Base-by-base conservation (phyloP, 805 yeast genomes). In the Saccharomycopsis malanga region DNA sequence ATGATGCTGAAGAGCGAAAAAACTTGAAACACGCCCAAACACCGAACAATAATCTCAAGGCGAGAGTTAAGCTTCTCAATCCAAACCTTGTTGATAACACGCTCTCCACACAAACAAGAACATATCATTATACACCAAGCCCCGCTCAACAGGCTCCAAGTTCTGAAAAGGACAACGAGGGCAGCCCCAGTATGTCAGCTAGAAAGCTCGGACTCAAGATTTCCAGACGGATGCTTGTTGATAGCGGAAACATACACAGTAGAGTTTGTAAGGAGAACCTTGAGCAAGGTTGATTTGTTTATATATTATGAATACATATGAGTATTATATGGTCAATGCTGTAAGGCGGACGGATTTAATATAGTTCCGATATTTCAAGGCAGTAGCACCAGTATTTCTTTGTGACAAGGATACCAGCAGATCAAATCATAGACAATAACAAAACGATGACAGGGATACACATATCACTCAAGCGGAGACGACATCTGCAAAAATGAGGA, bases 211-310 rank as follows among this genome's bases (percentile, higher is more conserved):
- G 49, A 6, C 27, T 45, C 5, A 29, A 21, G 10, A 24, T 45
- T 23, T 45, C 49, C 17, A 32, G 39, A 21, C 25, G 34, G 39
- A 39, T 45, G 44, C 39, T 45, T 27, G 23, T 44, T 10, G 32
- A 44, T 12, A 44, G 34, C 9, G 41, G 39, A 6, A n/a, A 22
- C 32, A 44, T 34, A 20, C 37, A 44, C n/a, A 35, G 22, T 24
- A 35, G 36, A 39, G 18, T n/a, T n/a, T n/a, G n/a, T n/a, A n/a
- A n/a, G n/a, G n/a, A n/a, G n/a, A n/a, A n/a, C n/a, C n/a, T n/a
- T n/a, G n/a, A n/a, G n/a, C n/a, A n/a, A n/a, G n/a, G n/a, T n/a
- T n/a, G n/a, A n/a, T n/a, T n/a, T n/a, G n/a, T n/a, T n/a, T n/a
- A n/a, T n/a, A n/a, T n/a, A n/a, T n/a, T n/a, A n/a, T n/a, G n/a